These are phyloP conservation scores for Williopsis jadinii DNA, from an alignment of 1,139 yeast species.

Conservation along the genomic window DNA sequence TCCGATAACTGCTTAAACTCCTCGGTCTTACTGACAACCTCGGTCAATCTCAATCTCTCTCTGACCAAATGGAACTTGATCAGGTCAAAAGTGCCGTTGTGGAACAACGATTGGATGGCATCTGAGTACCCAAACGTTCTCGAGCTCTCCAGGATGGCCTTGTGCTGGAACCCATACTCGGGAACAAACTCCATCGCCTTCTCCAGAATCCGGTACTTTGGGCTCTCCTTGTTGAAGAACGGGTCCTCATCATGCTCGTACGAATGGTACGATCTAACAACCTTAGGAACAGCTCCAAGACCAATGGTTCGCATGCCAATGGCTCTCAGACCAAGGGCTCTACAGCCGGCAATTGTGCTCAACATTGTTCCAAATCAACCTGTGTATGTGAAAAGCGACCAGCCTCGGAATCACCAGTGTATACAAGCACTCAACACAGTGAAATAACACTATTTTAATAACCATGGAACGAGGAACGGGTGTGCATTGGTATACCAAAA, in stretches of 20 bases:
- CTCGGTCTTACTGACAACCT: conserved; percentile 12
- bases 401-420: too few species aligned
- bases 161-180: conserved; percentile 55
- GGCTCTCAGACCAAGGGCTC: too few species aligned
- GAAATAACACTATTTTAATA: not conserved
- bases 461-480: too few species aligned
- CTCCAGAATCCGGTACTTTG: conserved; percentile 35
- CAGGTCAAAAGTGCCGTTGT: conserved; percentile 53
- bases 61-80: conserved; percentile 58
- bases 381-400: too few species aligned
- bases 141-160: conserved; percentile 55
- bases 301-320: not conserved
- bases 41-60: conserved; percentile 40
- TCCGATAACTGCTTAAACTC: conserved; percentile 22
- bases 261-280: conserved; percentile 22
- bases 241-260: conserved; percentile 20
- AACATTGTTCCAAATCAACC: too few species aligned
- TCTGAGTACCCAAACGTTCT: conserved; percentile 58
- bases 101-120: conserved; percentile 56
- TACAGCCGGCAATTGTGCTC: too few species aligned
- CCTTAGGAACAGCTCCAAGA: not conserved
- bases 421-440: not conserved
- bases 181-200: conserved; percentile 55
- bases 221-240: conserved; percentile 24
- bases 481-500: too few species aligned